These are phyloP conservation scores for Hanseniaspora nectarophila DNA, from an alignment of 805 yeast genomes.

Conservation along the genomic window DNA sequence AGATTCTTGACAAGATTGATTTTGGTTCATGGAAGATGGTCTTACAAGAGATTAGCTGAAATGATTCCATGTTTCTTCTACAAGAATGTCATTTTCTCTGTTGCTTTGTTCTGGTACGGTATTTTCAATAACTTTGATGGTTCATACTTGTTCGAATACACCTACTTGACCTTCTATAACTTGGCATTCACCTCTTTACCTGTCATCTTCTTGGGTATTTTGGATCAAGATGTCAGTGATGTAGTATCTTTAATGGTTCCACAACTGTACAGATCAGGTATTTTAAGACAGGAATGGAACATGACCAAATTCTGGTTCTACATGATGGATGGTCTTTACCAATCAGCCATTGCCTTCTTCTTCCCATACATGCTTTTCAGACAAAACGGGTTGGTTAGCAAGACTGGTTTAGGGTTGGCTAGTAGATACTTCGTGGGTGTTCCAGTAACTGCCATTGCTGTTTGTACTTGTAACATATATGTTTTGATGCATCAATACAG, in stretches of 20 bases:
- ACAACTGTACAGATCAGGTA: conserved; percentile 62
- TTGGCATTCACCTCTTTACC: conserved; percentile 77
- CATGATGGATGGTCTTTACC: conserved; percentile 68
- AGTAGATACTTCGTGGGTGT: conserved; percentile 67
- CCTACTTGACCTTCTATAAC: conserved; percentile 68
- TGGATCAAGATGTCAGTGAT: conserved; percentile 71
- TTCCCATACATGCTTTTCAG: conserved; percentile 53
- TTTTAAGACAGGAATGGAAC: conserved; percentile 59
- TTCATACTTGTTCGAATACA: conserved; percentile 63
- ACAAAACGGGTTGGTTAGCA: conserved; percentile 34
- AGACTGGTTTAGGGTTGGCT: conserved; percentile 48
- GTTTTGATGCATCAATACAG: conserved; percentile 56
- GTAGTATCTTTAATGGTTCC: conserved; percentile 61
- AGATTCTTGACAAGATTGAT: conserved; percentile 55
- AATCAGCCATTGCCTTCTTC: conserved; percentile 58
- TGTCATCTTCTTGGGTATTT: conserved; percentile 61
- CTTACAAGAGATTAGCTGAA: conserved; percentile 67
- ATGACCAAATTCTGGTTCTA: conserved; percentile 57
- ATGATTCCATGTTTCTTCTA: conserved; percentile 75
- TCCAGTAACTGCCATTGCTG: conserved; percentile 53
- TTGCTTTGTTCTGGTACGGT: conserved; percentile 73
- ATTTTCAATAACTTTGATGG: conserved; percentile 67
- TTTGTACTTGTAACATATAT: conserved; percentile 54
- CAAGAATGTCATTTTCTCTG: conserved; percentile 63
- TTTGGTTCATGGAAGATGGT: conserved; percentile 78